These are phyloP conservation scores for Colletotrichum phormii DNA, from an alignment of 2,329 filamentous ascomycete genomes.

Conservation along the genomic window DNA sequence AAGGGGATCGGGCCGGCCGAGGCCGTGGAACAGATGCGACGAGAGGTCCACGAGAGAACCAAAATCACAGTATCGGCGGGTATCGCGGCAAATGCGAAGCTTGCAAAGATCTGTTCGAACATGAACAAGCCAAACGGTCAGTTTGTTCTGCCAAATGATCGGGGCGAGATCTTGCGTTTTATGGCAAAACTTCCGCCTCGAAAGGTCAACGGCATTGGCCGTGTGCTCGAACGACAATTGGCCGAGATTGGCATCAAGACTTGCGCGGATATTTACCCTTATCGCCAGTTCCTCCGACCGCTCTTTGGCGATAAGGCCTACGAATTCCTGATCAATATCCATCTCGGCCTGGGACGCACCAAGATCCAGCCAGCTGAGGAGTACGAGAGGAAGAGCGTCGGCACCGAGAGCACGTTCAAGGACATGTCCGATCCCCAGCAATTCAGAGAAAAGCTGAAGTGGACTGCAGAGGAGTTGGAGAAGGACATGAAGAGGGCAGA, in stretches of 20 bases:
- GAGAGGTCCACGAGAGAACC: conserved; percentile 79
- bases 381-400: conserved; percentile 91
- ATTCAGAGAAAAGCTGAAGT: conserved; percentile 81
- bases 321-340: conserved; percentile 84
- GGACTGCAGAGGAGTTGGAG: conserved; percentile 86
- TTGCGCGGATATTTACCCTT: conserved; percentile 86
- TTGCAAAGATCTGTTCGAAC: conserved; percentile 96
- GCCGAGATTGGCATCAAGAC: conserved; percentile 88
- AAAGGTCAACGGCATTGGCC: conserved; percentile 94
- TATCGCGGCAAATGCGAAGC: conserved; percentile 90
- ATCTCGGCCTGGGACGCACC: conserved; percentile 88
- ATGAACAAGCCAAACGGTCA: conserved; percentile 97
- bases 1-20: conserved; percentile 77
- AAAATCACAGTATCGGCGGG: conserved; percentile 93
- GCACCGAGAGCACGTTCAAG: conserved; percentile 91
- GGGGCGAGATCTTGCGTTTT: conserved; percentile 82
- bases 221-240: conserved; percentile 92
- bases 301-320: conserved; percentile 94
- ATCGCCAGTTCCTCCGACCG: conserved; percentile 78
- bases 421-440: conserved; percentile 78
- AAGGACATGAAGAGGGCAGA: conserved; percentile 83
- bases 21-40: conserved; percentile 81
- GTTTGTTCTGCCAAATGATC: conserved; percentile 78
- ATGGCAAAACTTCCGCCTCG: conserved; percentile 86
- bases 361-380: conserved; percentile 87